Percentiles rank a stretch among this genome's conserved stretches.
Conservation (phyloP, 1,284 basidiomycete species). For the Vanrija pseudolonga region DNA sequence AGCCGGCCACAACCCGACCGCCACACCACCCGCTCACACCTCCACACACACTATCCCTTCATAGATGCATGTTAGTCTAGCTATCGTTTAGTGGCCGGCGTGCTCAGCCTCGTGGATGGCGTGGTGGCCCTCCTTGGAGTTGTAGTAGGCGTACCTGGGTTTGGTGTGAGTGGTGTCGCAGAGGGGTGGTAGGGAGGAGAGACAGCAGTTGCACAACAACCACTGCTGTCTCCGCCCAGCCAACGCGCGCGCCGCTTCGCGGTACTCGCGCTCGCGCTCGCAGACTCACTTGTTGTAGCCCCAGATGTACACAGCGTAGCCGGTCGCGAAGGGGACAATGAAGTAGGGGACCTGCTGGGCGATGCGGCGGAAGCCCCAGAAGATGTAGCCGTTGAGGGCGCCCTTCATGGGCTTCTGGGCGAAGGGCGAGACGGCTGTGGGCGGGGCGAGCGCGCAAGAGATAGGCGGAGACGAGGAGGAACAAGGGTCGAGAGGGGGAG, state of each 20-base stretch:
- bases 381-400: conserved; percentile 69
- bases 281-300: conserved; percentile 58
- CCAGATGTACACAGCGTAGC: conserved; percentile 79
- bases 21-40: too few species aligned
- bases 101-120: conserved; percentile 30
- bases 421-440: conserved; percentile 72
- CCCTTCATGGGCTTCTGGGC: conserved; percentile 69
- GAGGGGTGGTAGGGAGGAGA: background rate
- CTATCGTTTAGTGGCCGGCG: conserved; percentile 26
- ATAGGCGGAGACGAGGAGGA: background rate
- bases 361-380: conserved; percentile 80
- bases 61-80: conserved; percentile 7
- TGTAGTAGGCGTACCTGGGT: conserved; percentile 45
- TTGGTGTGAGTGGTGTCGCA: background rate
- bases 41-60: background rate
- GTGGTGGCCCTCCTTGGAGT: conserved; percentile 50
- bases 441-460: background rate
- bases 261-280: background rate
- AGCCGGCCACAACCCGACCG: too few species aligned
- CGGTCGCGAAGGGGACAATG: conserved; percentile 68
- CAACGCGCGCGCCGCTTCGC: too few species aligned
- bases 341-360: conserved; percentile 74
- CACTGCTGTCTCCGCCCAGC: too few species aligned
- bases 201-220: too few species aligned
- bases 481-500: background rate